Evolutionary conservation across 352 stramenopile genomes (phyloP).

Genomic region (Albugo candida): DNA sequence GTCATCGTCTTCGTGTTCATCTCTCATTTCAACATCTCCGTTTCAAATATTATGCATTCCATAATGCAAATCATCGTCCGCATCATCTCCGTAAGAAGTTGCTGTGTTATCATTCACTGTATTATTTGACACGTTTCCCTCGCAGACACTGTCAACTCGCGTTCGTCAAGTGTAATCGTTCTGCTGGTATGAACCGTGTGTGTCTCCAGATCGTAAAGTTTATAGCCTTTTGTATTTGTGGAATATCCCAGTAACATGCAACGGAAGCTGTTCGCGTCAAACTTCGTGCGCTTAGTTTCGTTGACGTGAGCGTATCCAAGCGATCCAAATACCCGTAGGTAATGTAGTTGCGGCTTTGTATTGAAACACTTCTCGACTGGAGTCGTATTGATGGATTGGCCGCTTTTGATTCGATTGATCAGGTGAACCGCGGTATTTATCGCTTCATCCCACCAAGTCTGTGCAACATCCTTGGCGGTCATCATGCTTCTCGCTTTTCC

Average conservation of each 20-base stretch:
- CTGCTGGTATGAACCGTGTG: background rate
- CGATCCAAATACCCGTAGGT: slow-evolving; percentile 6
- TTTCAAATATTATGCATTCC: too few species aligned
- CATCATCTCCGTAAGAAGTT: too few species aligned
- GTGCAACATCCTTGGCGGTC: slow-evolving; percentile 1
- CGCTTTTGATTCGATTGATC: slow-evolving; percentile 6
- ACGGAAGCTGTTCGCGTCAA: background rate
- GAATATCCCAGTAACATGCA: background rate
- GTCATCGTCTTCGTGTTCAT: too few species aligned
- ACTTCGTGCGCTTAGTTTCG: slow-evolving; percentile 2
- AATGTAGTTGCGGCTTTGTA: background rate
- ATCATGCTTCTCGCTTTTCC: slow-evolving; percentile 6
- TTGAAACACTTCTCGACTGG: slow-evolving; percentile 11
- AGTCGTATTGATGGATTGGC: background rate
- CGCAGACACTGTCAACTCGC: too few species aligned
- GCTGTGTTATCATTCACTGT: too few species aligned
- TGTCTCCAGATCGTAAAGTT: background rate
- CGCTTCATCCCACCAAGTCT: slow-evolving; percentile 8
- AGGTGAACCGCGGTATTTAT: slow-evolving; percentile 13
- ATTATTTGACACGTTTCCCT: too few species aligned
- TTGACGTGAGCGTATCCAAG: slow-evolving; percentile 5
- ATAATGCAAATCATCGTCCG: too few species aligned
- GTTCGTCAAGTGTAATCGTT: too few species aligned
- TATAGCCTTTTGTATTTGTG: background rate
- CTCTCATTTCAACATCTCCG: too few species aligned